Evolutionary conservation across 2,329 filamentous ascomycete genomes (phyloP), one percentile per base, ranked within the genome.

Genomic region (Fusarium brevicatenulatum): DNA sequence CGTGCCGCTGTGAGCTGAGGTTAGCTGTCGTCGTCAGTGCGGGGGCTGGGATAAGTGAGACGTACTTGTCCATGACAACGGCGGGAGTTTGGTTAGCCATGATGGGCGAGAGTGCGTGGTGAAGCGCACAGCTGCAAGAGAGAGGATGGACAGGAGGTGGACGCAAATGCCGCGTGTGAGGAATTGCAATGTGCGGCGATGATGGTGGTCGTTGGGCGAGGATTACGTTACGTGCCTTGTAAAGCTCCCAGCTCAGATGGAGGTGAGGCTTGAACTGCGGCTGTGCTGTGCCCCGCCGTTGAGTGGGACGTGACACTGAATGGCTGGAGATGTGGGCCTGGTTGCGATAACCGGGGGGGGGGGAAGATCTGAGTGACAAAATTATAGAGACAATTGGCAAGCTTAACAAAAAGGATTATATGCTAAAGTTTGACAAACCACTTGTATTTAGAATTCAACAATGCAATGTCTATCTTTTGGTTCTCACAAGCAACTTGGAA

Each of bases 1-100:
- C 86, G 96, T 99, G 88, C 96, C 96, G 92, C 96, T 99, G 70
- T 79, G 78, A 78, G 71, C 77, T 77, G 70, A 74, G 61, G 79
- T 83, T 80, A 82, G 77, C 76, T 78, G 63, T 75, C 61, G 64
- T 76, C 69, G 71, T 76, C 66, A 75, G 46, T 70, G 70, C 68
- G 76, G 75, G 68, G 79, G 66, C 67, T 72, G 78, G 80, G 78
- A 79, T 72, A 80, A 78, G 74, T 80, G 82, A 71, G 80, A 89
- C 94, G 86, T 92, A 98, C 96, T 99, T 99, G 96, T 99, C 96
- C 95, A 99, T 99, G 94, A 99, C 96, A 98, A 99, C 96, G 93
- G 96, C 96, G 80, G 96, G 96, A 83, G 96, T 98, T 91, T 98
- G 95, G 87, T 93, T 93, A 82, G 96, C 95, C 96, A 99, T 99